Evolutionary conservation across 768 basidiomycete genomes (phyloP).

Genomic region (Chalciporus pseudorubinellus): DNA sequence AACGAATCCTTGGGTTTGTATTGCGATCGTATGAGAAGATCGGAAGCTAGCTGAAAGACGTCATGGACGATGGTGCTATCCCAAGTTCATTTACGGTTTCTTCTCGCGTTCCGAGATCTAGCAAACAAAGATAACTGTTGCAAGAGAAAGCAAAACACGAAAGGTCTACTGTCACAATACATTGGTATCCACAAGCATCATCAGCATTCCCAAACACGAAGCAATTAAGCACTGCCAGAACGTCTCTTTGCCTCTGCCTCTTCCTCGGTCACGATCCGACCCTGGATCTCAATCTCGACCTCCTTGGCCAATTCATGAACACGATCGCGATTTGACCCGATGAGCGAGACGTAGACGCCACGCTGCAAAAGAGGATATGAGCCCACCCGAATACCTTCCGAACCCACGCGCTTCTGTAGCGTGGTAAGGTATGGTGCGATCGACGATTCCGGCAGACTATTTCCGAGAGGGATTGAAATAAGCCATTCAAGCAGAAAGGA

Average conservation of each 20-base stretch:
- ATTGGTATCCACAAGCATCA: background rate
- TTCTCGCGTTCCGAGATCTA: too few species aligned
- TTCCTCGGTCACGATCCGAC: conserved; percentile 60
- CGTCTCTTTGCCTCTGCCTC: conserved; percentile 55
- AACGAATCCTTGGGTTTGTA: too few species aligned
- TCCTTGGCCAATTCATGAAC: conserved; percentile 59
- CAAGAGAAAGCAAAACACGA: background rate
- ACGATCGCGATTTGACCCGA: conserved; percentile 45
- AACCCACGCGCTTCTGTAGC: conserved; percentile 68
- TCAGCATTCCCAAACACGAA: background rate
- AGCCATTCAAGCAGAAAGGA: background rate
- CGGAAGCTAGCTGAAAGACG: too few species aligned
- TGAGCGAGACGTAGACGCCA: conserved; percentile 66
- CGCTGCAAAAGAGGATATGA: conserved; percentile 62
- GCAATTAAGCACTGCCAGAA: conserved; percentile 12
- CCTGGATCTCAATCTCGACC: conserved; percentile 57
- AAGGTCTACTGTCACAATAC: background rate
- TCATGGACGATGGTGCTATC: too few species aligned
- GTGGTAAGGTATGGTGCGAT: conserved; percentile 83
- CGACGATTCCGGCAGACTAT: conserved; percentile 73
- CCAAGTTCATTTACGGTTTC: too few species aligned
- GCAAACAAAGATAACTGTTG: background rate
- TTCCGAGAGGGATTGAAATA: background rate
- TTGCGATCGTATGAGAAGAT: too few species aligned
- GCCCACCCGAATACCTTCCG: conserved; percentile 78